A percentile compares a stretch with the other conserved stretches of the same genome.
phyloP scores from a whole-genome alignment of 345 rosid genomes.

The Garcia nutans region DNA sequence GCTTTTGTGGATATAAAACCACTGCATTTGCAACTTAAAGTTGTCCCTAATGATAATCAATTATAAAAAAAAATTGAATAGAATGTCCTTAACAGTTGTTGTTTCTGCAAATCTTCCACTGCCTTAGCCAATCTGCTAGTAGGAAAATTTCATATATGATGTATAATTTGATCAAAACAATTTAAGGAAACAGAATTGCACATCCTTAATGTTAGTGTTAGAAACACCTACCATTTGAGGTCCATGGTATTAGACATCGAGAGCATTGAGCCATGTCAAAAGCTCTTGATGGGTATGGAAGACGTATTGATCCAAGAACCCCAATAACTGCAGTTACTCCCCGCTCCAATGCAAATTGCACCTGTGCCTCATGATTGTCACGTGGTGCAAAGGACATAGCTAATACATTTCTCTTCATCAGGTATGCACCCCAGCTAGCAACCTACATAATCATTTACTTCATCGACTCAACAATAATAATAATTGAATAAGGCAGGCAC shows the following conservation, averaged over 20 bases:
- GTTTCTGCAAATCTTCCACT: not conserved
- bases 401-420: conserved; percentile 79
- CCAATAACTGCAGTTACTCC: conserved; percentile 92
- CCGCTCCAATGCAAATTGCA: conserved; percentile 98
- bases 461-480: conserved; percentile 17
- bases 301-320: conserved; percentile 82
- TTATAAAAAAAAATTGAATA: not conserved
- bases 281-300: conserved; percentile 92
- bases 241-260: conserved; percentile 93
- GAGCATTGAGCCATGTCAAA: conserved; percentile 99
- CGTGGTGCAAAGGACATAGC: conserved; percentile 95
- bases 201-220: not conserved
- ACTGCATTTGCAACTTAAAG: too few species aligned
- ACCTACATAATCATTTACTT: conserved; percentile 45
- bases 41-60: not conserved
- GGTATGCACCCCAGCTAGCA: conserved; percentile 98
- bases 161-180: not conserved
- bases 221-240: conserved; percentile 58
- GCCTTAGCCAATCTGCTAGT: not conserved
- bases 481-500: not conserved
- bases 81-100: not conserved
- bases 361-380: conserved; percentile 97
- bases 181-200: conserved; percentile 8
- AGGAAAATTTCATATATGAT: not conserved
- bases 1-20: not conserved